Evolutionary conservation across 2,329 filamentous ascomycete species (phyloP), one percentile per base, ranked within the genome.

Genomic region (Herpomyces periplanetae): DNA sequence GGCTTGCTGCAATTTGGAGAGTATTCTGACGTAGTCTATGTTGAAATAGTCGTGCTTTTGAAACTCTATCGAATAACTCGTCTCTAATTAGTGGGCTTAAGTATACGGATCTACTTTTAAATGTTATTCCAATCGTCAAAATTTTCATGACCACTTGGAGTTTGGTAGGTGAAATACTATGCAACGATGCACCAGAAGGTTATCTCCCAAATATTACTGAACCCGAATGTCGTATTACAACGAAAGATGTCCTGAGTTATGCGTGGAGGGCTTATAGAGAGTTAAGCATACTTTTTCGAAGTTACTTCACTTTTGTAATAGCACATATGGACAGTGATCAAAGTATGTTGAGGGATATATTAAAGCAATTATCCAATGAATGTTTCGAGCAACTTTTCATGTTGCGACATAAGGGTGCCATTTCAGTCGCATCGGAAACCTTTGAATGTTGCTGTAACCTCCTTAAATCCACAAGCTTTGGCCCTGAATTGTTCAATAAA

Each of bases 191-290:
- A 1, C 80, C 84, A 0, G 80, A 96, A 38, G 75, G 75, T 0
- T 60, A 80, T 34, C 43, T 68, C 3, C 20, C 60, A 0, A 57
- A 73, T 19, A 65, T 75, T 11, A 36, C 68, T n/a, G 54, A 64
- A 20, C 59, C 63, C 13, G 41, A 53, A 8, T 49, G 61, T 3
- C 63, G 59, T 1, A 46, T 69, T 2, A 60, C 64, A 19, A 71
- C 69, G 1, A 91, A 88, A 32, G 69, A 84, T 29, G 49, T 85
- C 8, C 40, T 96, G 17, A 91, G 75, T 27, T 96, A 80, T 35
- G 87, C 71, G 25, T 96, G 87, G 50, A 56, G 80, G 28, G 68
- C 71, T 4, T 47, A 88, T n/a, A 75, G 87, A 25, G 80, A 96
- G 39, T 68, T 73, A 10, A 80, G 69, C 35, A 57, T 68, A 21